Percentiles rank a stretch among this genome's conserved stretches.
Conservation (phyloP, 257 asterid species). For the Ballota nigra region DNA sequence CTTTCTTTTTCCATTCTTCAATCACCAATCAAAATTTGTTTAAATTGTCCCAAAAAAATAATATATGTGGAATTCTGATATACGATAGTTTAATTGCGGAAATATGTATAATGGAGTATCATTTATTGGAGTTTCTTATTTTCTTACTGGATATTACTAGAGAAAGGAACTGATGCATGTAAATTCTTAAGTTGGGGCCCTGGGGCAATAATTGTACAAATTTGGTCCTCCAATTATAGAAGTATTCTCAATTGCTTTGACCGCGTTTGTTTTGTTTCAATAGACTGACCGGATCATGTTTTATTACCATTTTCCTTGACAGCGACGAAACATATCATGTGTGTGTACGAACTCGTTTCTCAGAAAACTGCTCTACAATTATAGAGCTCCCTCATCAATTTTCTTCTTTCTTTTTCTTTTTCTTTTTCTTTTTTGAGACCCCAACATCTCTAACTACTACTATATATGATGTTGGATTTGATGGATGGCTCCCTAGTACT, state of each 20-base stretch:
- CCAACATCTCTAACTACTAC: constrained; percentile 30
- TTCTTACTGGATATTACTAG: neutral
- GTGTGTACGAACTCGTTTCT: constrained; percentile 28
- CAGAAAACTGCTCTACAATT: constrained; percentile 7
- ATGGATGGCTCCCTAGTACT: constrained; percentile 21
- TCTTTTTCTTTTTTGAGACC: neutral
- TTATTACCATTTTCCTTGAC: constrained; percentile 10
- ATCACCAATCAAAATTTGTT: no score
- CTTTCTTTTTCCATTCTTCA: no score
- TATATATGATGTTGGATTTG: constrained; percentile 21
- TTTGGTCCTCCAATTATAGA: constrained; percentile 30
- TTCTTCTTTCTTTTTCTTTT: neutral
- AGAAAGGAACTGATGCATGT: constrained; percentile 12
- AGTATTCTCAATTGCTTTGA: constrained; percentile 28
- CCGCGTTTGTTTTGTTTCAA: constrained; percentile 3
- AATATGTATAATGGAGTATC: neutral
- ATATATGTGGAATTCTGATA: neutral
- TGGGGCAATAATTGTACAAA: constrained; percentile 23
- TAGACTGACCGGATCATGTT: neutral
- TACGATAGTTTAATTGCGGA: neutral
- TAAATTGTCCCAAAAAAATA: neutral
- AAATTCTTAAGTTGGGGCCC: constrained; percentile 15
- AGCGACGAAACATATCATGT: constrained; percentile 40
- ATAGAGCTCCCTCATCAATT: constrained; percentile 22
- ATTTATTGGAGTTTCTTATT: neutral